Base-by-base conservation (phyloP, 805 yeast species). In the Scheffersomyces ergatensis region DNA sequence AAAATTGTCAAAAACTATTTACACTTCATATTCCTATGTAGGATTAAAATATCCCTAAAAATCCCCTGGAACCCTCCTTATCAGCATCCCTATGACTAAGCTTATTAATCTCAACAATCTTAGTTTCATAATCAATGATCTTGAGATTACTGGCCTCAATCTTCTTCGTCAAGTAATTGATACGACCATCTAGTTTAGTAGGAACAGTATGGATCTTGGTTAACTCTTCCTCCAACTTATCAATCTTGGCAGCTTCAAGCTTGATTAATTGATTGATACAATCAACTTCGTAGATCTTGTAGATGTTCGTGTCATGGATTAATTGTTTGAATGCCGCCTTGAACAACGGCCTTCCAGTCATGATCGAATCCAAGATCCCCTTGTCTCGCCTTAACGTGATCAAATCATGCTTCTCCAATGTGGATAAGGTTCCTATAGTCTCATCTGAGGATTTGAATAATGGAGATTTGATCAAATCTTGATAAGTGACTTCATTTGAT, bases 301-400 rank as follows among this genome's bases (percentile, higher is more conserved):
- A 76, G 5, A 85, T 62, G 14, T 72, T 70, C 13, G 66, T 53
- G 55, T 89, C 90, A 2, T 69, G 49, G 2, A 81, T 74, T 55
- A 93, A 69, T 44, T 76, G 76, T 42, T 70, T 53, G 64, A 92
- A 93, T 0, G 98, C 96, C 0, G 90, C 86, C 42, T 76, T 74
- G 60, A 71, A 89, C 17, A 93, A 65, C 2, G 99, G 98, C 52
- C 89, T 82, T 0, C 96, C 95, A 1, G 96, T 88, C 16, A 65
- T 62, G 15, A 93, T 77, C 5, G 76, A 74, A 34, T 71, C 66
- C 16, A 87, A 63, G 20, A 88, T 76, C 14, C 97, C 98, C 47
- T 86, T 83, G 32, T 83, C 85, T 44, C 89, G 76, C n/a, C 76
- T 67, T 40, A 89, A 75, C 1, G 83, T 64, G 31, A 93, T 76